These are phyloP conservation scores for Xylaria arbuscula DNA, from an alignment of 2,329 filamentous ascomycete species.

Conservation along the genomic window DNA sequence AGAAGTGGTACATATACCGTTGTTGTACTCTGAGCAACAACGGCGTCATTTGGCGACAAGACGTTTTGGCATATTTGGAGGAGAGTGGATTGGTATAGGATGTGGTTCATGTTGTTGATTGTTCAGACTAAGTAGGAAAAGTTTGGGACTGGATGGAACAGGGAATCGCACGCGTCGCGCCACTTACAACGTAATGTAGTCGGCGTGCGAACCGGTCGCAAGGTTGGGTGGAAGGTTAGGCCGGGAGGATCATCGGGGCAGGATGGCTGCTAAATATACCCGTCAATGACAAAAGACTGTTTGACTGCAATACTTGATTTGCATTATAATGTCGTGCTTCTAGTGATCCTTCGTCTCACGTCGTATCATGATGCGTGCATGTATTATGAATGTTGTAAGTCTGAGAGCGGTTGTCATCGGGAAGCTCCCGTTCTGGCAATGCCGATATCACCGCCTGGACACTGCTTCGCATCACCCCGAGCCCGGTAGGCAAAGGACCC, in stretches of 20 bases:
- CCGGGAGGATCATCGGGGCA: background rate
- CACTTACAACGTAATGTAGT: background rate
- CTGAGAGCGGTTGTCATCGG: conserved; percentile 15
- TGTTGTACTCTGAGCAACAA: too few relatives aligned
- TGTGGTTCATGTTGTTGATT: too few relatives aligned
- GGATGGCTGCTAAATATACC: background rate
- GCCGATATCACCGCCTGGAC: conserved; percentile 35
- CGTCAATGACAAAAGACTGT: background rate
- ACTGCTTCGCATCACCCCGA: conserved; percentile 14
- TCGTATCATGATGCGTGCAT: conserved; percentile 5
- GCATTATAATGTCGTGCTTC: background rate
- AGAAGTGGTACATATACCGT: too few relatives aligned
- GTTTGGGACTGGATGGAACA: too few relatives aligned
- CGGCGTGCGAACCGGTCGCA: too few relatives aligned
- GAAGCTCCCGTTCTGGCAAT: conserved; percentile 36
- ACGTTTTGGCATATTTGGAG: too few relatives aligned
- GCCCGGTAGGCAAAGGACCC: conserved; percentile 8
- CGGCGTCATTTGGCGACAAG: too few relatives aligned
- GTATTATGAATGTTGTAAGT: background rate
- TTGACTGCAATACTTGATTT: background rate
- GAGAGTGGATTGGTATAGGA: too few relatives aligned
- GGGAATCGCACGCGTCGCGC: background rate
- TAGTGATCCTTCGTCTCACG: conserved; percentile 25
- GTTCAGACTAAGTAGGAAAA: too few relatives aligned
- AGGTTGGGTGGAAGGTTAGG: background rate